Evolutionary conservation across 2,329 filamentous ascomycete genomes (phyloP).

Genomic region (Monilinia vaccinii-corymbosi): DNA sequence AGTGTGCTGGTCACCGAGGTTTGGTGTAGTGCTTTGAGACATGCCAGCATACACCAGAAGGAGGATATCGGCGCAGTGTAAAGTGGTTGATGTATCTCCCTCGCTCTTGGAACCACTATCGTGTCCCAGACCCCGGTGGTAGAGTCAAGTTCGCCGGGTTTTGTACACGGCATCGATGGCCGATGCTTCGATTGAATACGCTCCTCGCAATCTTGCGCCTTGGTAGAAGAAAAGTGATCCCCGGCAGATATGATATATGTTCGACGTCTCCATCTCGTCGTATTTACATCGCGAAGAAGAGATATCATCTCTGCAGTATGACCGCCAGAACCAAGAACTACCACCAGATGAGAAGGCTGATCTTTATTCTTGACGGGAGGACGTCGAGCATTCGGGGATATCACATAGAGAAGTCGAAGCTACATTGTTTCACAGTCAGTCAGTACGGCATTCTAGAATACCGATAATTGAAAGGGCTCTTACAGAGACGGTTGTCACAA

Average conservation of each 20-base stretch:
- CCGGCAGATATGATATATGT: constrained; percentile 70
- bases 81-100: constrained; percentile 73
- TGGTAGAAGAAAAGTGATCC: constrained; percentile 60
- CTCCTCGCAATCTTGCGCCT: constrained; percentile 55
- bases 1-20: constrained; percentile 23
- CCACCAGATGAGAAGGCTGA: constrained; percentile 51
- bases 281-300: constrained; percentile 58
- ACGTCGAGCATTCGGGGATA: constrained; percentile 16
- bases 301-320: constrained; percentile 93
- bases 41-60: constrained; percentile 54
- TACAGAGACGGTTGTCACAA: constrained; percentile 23
- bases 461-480: constrained; percentile 1
- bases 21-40: constrained; percentile 45
- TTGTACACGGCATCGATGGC: constrained; percentile 5
- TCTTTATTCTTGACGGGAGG: constrained; percentile 20
- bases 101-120: constrained; percentile 63
- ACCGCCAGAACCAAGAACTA: constrained; percentile 85
- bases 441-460: neutral
- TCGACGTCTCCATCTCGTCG: constrained; percentile 49
- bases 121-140: constrained; percentile 33
- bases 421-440: constrained; percentile 9
- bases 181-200: constrained; percentile 23
- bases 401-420: constrained; percentile 27
- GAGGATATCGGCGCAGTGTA: constrained; percentile 63
- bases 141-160: constrained; percentile 14